Evolutionary conservation across 306 rosid genomes (phyloP), one percentile per base, ranked within the genome.

Genomic region (Arachis hypogaea): DNA sequence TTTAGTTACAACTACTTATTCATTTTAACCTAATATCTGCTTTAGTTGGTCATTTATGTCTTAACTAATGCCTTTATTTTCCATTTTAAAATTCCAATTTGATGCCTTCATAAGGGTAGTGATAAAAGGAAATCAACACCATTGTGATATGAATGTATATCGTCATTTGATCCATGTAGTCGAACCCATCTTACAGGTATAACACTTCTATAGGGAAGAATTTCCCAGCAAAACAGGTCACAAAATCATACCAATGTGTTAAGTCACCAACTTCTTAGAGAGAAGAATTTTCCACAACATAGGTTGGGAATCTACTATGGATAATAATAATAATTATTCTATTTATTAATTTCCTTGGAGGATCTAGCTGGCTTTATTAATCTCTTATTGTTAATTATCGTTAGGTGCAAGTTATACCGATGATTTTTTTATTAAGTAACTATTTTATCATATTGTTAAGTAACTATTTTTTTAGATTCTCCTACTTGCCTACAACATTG

Each of bases 181-280:
- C 38, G 38, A 33, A 2, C 4, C 38, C 38, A 33, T 33, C 38
- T 33, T 2, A 2, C 38, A 4, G 38, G 38, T 22, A 33, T 33
- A 33, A 33, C 38, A 33, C 38, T 22, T 22, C 28, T 22, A 22
- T 22, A 22, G 28, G 28, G 28, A 22, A 22, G 28, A 22, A 22
- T 22, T 62, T 50, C 41, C 68, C 22, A 6, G 51, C 22, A 61
- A 33, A 61, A 38, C 77, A 33, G n/a, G 69, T 73, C 69, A 73
- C 68, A 72, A 33, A 33, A 47, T 46, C 12, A 59, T 46, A 33
- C 16, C 43, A 59, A 22, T 57, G 12, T 28, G 3, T 38, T 59
- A 5, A 5, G 7, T 59, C 68, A 58, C 56, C 56, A 11, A 28
- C 66, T 57, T 30, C 22, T n/a, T 29, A 44, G 59, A 54, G 60